phyloP scores from a whole-genome alignment of 345 rosid species.

The Melaleuca quinquenervia region DNA sequence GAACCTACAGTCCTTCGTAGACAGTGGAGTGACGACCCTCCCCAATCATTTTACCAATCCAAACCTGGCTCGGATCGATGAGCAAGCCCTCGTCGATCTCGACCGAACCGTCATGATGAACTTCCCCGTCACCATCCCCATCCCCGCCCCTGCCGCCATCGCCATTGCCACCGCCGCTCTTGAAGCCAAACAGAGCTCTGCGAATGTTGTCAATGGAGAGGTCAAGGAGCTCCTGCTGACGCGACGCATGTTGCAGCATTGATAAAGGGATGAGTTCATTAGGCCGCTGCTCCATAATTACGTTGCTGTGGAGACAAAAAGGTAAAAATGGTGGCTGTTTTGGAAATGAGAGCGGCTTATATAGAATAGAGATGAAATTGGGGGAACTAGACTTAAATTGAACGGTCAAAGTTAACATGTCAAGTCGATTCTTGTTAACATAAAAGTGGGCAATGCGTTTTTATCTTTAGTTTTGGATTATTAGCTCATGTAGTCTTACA shows the following conservation, averaged over 20 bases:
- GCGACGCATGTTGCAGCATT: neutral
- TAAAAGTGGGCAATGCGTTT: too few relatives aligned
- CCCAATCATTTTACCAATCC: conserved; percentile 24
- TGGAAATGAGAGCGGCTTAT: neutral
- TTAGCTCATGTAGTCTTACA: neutral
- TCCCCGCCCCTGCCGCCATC: neutral
- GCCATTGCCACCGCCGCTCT: neutral
- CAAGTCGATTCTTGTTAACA: too few relatives aligned
- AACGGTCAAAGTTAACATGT: neutral
- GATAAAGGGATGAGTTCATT: neutral
- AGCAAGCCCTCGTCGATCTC: conserved; percentile 24
- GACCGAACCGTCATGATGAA: neutral
- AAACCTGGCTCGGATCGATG: conserved; percentile 21
- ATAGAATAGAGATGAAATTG: neutral
- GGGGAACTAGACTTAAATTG: neutral
- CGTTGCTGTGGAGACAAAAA: neutral
- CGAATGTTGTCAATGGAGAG: neutral
- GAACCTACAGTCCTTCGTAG: conserved; percentile 40
- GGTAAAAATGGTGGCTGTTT: neutral
- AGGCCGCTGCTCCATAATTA: neutral
- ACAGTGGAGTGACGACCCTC: conserved; percentile 40
- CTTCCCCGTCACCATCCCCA: neutral
- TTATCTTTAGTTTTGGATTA: neutral
- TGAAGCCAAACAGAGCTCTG: neutral
- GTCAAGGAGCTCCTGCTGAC: neutral